These are phyloP conservation scores for Rheum nobile DNA, from an alignment of 148 eudicot genomes.

Conservation along the genomic window DNA sequence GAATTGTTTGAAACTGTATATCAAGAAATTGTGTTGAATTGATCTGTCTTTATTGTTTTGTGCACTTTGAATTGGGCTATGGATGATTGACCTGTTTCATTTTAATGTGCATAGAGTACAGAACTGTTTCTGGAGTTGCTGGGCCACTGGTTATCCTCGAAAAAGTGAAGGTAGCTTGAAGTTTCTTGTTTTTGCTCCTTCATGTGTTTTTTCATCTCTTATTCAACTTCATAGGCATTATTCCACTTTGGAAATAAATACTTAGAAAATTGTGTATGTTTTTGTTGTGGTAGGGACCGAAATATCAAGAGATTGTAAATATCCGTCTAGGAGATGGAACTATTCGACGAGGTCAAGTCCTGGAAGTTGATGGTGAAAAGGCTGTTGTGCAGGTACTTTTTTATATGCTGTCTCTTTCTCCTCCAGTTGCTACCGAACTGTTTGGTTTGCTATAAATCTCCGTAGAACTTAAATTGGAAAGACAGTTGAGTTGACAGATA, in stretches of 20 bases:
- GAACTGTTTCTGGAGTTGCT: slow-evolving; percentile 59
- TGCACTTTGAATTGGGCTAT: neutral
- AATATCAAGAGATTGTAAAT: slow-evolving; percentile 93
- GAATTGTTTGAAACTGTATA: neutral
- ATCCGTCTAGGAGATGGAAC: slow-evolving; percentile 97
- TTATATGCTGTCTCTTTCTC: neutral
- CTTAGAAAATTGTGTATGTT: neutral
- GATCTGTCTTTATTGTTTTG: neutral
- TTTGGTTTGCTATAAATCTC: neutral
- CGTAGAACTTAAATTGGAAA: neutral
- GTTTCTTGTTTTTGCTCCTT: neutral
- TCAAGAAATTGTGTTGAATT: neutral
- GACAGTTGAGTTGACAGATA: neutral
- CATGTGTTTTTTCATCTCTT: neutral
- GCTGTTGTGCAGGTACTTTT: slow-evolving; percentile 92
- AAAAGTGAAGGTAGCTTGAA: slow-evolving; percentile 65
- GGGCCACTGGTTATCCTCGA: slow-evolving; percentile 61
- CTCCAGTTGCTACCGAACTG: neutral
- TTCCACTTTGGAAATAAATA: neutral
- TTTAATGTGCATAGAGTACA: slow-evolving; percentile 28
- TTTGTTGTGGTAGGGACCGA: slow-evolving; percentile 67
- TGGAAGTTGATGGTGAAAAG: slow-evolving; percentile 98
- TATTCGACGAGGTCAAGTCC: slow-evolving; percentile 92
- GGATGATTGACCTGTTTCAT: neutral
- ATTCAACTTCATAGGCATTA: neutral